These are phyloP conservation scores for Dovyalis caffra DNA, from an alignment of 345 rosid species.

Conservation along the genomic window DNA sequence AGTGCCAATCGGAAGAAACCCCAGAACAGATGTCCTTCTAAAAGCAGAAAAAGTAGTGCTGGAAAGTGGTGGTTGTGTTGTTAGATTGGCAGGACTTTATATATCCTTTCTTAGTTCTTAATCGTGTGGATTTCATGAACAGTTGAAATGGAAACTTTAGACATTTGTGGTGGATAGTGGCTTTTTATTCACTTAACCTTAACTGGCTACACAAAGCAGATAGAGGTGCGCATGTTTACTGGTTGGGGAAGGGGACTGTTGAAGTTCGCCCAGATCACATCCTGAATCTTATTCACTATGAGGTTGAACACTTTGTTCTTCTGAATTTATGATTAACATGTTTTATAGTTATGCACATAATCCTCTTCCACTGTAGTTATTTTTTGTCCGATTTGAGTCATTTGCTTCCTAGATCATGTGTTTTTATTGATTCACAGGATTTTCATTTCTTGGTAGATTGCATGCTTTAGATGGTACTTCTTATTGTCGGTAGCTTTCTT, in stretches of 20 bases:
- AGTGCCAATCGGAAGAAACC: conserved; percentile 86
- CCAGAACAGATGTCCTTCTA: conserved; percentile 78
- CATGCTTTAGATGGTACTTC: not conserved
- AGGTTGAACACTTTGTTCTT: conserved; percentile 43
- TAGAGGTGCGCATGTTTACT: conserved; percentile 89
- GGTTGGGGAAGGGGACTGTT: conserved; percentile 69
- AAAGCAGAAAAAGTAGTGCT: conserved; percentile 73
- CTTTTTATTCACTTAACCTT: conserved; percentile 33
- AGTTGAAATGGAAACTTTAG: conserved; percentile 16
- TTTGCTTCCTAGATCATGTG: not conserved
- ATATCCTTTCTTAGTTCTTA: conserved; percentile 63
- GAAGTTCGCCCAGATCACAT: conserved; percentile 88
- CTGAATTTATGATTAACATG: not conserved
- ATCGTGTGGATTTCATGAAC: conserved; percentile 1
- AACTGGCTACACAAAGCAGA: conserved; percentile 65
- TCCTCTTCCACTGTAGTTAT: not conserved
- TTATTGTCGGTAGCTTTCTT: not conserved
- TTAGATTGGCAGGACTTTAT: conserved; percentile 92
- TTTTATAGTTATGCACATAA: not conserved
- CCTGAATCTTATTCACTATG: conserved; percentile 91
- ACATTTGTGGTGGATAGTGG: not conserved
- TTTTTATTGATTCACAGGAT: not conserved
- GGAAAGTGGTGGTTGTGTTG: conserved; percentile 72
- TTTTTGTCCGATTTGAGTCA: not conserved
- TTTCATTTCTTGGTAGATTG: not conserved